phyloP scores from a whole-genome alignment of 495 filamentous ascomycete species.

The Penicillium goetzii region DNA sequence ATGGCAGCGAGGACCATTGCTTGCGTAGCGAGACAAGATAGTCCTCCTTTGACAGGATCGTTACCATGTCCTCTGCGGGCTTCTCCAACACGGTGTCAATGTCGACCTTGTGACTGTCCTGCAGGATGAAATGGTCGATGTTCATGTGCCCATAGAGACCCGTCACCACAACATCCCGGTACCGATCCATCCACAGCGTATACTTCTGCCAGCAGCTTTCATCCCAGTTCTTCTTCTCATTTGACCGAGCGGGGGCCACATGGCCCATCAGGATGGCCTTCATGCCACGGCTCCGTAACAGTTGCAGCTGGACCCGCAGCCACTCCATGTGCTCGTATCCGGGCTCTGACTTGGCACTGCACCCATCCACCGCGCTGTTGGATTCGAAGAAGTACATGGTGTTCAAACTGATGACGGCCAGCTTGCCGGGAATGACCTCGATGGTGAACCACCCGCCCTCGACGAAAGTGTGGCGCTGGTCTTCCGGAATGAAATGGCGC shows the following conservation, averaged over 20 bases:
- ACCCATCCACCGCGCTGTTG: constrained; percentile 92
- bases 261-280: constrained; percentile 95
- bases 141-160: constrained; percentile 96
- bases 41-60: constrained; percentile 64
- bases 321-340: constrained; percentile 96
- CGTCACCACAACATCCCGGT: constrained; percentile 83
- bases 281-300: constrained; percentile 80
- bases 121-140: constrained; percentile 94
- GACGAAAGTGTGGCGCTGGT: constrained; percentile 88
- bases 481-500: constrained; percentile 87
- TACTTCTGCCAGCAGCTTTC: constrained; percentile 99
- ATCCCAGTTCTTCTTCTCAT: constrained; percentile 85
- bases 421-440: constrained; percentile 84
- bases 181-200: constrained; percentile 84
- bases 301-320: constrained; percentile 87
- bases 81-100: constrained; percentile 30
- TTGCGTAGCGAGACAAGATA: constrained; percentile 82
- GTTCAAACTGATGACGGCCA: constrained; percentile 94
- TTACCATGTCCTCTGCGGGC: constrained; percentile 41
- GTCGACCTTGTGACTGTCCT: constrained; percentile 79
- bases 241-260: constrained; percentile 85
- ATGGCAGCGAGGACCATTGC: constrained; percentile 75
- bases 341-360: constrained; percentile 72
- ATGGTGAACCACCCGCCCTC: constrained; percentile 92
- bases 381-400: constrained; percentile 94